A percentile compares a stretch with the other conserved stretches of the same genome.
These are phyloP conservation scores for Leccinum solheimii DNA, from an alignment of 1,284 basidiomycete genomes.

Conservation along the genomic window DNA sequence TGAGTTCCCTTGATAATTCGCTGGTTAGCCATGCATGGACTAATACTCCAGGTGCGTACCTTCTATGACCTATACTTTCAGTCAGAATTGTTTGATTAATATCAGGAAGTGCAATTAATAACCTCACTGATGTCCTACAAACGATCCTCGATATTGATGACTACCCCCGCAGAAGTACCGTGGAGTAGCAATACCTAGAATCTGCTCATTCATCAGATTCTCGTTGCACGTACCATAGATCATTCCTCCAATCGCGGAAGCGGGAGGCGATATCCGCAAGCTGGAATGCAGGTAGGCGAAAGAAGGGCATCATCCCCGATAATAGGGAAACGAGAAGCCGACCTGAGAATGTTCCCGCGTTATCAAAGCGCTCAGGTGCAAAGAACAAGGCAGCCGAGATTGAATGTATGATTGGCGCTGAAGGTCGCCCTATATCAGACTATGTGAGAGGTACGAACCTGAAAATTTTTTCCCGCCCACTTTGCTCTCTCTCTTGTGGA, in stretches of 20 bases:
- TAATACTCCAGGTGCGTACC: not conserved
- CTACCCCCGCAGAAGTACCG: not conserved
- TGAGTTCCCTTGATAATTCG: not conserved
- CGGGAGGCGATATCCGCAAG: not conserved
- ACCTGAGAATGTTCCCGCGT: not conserved
- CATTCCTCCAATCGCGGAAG: not conserved
- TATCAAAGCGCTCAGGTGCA: not conserved
- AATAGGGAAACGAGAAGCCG: not conserved
- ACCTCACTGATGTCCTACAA: not conserved
- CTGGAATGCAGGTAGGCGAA: slow-evolving; percentile 6
- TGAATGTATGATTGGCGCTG: slow-evolving; percentile 4
- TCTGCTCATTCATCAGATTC: not conserved
- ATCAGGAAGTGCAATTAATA: not conserved
- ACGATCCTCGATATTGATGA: not conserved
- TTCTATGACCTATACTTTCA: not conserved
- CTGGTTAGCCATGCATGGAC: not conserved
- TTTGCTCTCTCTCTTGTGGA: not conserved
- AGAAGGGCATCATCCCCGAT: slow-evolving; percentile 1
- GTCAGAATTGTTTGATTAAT: not conserved
- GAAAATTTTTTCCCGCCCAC: not conserved
- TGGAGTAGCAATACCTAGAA: not conserved
- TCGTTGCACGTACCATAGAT: not conserved
- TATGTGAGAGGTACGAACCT: not conserved
- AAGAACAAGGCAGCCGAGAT: not conserved
- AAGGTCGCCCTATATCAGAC: not conserved